A percentile compares a stretch with the other conserved stretches of the same genome.
phyloP scores from a whole-genome alignment of 2,329 filamentous ascomycete species.

The Ophiostoma sp. region DNA sequence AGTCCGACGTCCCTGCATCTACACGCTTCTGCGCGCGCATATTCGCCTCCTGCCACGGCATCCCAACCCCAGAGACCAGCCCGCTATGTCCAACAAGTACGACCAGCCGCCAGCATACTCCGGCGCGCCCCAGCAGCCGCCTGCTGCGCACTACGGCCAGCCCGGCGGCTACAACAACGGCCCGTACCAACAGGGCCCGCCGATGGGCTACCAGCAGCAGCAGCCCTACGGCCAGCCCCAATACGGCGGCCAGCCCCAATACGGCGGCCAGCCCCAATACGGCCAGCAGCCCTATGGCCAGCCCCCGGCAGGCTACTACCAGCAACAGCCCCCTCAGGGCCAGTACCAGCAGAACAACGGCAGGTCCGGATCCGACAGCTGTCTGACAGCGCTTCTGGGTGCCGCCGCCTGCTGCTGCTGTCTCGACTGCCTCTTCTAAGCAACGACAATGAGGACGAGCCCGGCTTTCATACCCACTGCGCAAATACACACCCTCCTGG shows the following conservation, averaged over 20 bases:
- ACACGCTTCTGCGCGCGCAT: not conserved
- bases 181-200: slow-evolving; percentile 38
- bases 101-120: slow-evolving; percentile 43
- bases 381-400: slow-evolving; percentile 45
- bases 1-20: slow-evolving; percentile 1
- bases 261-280: slow-evolving; percentile 32
- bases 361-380: slow-evolving; percentile 28
- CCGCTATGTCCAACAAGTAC: slow-evolving; percentile 42
- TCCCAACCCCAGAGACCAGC: not conserved
- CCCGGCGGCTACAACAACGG: slow-evolving; percentile 20
- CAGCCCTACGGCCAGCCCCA: slow-evolving; percentile 33
- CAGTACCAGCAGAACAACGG: slow-evolving; percentile 13
- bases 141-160: slow-evolving; percentile 27
- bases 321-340: slow-evolving; percentile 28
- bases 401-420: slow-evolving; percentile 55
- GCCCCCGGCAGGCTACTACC: slow-evolving; percentile 32
- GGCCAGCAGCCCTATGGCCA: slow-evolving; percentile 35
- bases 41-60: not conserved
- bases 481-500: no score
- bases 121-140: slow-evolving; percentile 33
- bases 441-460: not conserved
- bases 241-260: slow-evolving; percentile 32
- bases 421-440: slow-evolving; percentile 51
- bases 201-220: slow-evolving; percentile 43
- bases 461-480: no score